phyloP scores from a whole-genome alignment of 495 filamentous ascomycete species.

The Chaetomium cochliodes region DNA sequence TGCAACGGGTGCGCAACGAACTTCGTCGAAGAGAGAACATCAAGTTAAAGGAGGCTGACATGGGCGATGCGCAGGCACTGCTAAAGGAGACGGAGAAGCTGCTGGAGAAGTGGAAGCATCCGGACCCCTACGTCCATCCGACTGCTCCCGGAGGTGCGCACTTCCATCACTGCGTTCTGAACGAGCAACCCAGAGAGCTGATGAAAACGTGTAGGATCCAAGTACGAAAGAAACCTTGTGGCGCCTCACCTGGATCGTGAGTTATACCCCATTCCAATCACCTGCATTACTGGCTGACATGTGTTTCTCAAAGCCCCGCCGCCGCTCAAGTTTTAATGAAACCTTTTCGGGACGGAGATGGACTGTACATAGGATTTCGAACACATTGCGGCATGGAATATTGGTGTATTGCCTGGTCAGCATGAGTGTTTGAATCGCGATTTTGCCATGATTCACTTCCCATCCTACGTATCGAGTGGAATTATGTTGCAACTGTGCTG shows the following conservation, averaged over 20 bases:
- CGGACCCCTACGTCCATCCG: slow-evolving; percentile 83
- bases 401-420: not conserved
- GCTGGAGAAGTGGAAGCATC: slow-evolving; percentile 93
- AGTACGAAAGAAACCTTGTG: slow-evolving; percentile 93
- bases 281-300: slow-evolving; percentile 13
- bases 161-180: not conserved
- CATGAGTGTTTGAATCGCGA: not conserved
- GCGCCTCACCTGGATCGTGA: slow-evolving; percentile 74
- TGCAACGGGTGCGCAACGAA: slow-evolving; percentile 66
- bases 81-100: slow-evolving; percentile 83
- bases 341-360: not conserved
- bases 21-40: not conserved
- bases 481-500: not conserved
- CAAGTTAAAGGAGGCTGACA: slow-evolving; percentile 9
- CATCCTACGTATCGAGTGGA: not conserved
- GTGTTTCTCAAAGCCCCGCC: slow-evolving; percentile 41
- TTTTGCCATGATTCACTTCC: not conserved
- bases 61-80: slow-evolving; percentile 55
- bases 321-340: slow-evolving; percentile 45
- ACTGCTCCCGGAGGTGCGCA: slow-evolving; percentile 90
- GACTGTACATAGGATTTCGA: slow-evolving; percentile 26
- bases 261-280: slow-evolving; percentile 36
- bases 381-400: slow-evolving; percentile 9
- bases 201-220: slow-evolving; percentile 63
- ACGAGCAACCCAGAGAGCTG: slow-evolving; percentile 28